A percentile compares a stretch with the other conserved stretches of the same genome.
Conservation (phyloP, 108 stramenopile species). For the Cylindrotheca closterium region DNA sequence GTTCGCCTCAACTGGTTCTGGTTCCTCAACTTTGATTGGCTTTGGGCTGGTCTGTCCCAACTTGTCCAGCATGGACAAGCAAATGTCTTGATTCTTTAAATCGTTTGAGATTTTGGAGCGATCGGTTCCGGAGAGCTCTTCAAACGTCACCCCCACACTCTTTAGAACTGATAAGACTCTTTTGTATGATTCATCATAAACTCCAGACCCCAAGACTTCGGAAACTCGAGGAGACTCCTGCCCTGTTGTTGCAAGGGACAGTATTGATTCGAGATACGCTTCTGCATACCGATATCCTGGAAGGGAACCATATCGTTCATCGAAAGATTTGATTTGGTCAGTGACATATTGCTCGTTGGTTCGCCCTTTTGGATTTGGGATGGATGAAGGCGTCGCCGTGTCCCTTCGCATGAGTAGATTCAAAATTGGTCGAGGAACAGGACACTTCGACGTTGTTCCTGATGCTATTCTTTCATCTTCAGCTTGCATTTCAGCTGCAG, state of each 20-base stretch:
- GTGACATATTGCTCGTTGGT: conserved; percentile 68
- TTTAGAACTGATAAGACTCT: conserved; percentile 68
- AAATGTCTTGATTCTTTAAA: conserved; percentile 77
- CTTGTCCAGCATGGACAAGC: conserved; percentile 82
- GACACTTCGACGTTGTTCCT: conserved; percentile 62
- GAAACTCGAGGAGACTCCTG: conserved; percentile 67
- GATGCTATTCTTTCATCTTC: conserved; percentile 16
- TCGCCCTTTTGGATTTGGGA: conserved; percentile 9
- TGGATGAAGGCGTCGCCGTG: conserved; percentile 4
- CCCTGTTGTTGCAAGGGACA: conserved; percentile 76
- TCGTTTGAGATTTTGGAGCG: conserved; percentile 52
- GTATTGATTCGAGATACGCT: conserved; percentile 76
- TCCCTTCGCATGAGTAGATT: conserved; percentile 66
- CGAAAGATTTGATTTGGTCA: conserved; percentile 69
- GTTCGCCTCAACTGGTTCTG: conserved; percentile 19
- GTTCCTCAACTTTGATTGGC: not conserved
- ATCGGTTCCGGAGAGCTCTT: conserved; percentile 35
- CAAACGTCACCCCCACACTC: conserved; percentile 69
- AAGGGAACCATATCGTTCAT: conserved; percentile 53
- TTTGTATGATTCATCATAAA: conserved; percentile 70
- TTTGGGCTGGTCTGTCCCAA: conserved; percentile 27
- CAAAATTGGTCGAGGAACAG: conserved; percentile 82
- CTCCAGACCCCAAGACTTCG: conserved; percentile 59
- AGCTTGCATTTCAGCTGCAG: conserved; percentile 31
- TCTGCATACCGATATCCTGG: conserved; percentile 71